These are phyloP conservation scores for Fagus sylvatica DNA, from an alignment of 306 rosid species.

Conservation along the genomic window DNA sequence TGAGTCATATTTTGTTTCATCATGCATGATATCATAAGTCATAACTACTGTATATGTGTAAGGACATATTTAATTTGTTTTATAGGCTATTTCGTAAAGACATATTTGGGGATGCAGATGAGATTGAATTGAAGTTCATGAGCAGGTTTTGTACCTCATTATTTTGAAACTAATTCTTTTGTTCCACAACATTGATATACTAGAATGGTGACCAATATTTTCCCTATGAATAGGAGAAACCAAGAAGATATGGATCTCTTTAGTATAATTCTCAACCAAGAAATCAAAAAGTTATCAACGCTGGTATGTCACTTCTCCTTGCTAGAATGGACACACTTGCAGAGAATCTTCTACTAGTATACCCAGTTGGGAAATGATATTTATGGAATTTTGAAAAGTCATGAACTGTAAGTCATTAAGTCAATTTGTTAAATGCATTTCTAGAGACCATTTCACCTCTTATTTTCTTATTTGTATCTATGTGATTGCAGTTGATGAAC, in stretches of 20 bases:
- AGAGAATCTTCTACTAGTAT: neutral
- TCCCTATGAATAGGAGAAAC: conserved; percentile 64
- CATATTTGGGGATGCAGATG: conserved; percentile 93
- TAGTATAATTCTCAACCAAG: conserved; percentile 77
- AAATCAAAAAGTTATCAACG: conserved; percentile 75
- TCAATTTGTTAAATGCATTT: neutral
- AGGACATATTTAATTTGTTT: conserved; percentile 29
- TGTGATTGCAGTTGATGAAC: neutral
- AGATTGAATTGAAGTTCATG: conserved; percentile 92
- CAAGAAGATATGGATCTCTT: conserved; percentile 84
- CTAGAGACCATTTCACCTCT: neutral
- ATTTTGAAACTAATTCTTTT: conserved; percentile 18
- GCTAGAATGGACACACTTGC: neutral
- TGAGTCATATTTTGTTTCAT: neutral
- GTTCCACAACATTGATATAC: conserved; percentile 12
- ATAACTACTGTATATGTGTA: neutral
- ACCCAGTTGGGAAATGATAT: neutral
- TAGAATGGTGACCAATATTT: conserved; percentile 9
- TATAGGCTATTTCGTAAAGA: conserved; percentile 85
- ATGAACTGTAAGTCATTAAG: neutral
- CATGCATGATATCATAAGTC: too few relatives aligned
- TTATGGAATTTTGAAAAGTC: neutral
- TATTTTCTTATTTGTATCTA: neutral
- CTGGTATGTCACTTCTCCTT: conserved; percentile 66
- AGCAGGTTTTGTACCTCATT: conserved; percentile 59